Base-by-base conservation (phyloP, 2,329 filamentous ascomycete genomes). In the Epichloe aotearoae region DNA sequence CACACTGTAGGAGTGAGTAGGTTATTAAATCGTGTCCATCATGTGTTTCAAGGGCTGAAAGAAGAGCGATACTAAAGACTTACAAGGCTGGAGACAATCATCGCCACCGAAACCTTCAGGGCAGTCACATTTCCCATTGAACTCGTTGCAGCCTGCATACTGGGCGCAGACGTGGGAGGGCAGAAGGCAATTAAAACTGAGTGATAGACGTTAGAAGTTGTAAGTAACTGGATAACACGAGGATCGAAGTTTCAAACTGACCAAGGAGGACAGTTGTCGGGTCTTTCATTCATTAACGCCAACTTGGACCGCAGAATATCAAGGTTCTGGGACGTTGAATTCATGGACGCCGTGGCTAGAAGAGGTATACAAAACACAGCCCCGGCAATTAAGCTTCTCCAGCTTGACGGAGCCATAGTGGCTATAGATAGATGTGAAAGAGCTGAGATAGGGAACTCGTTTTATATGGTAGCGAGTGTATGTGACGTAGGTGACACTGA, bases 161-260 rank as follows among this genome's bases (percentile, higher is more conserved):
- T 98, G 93, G 55, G 87, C 82, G 67, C 93, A 98, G 55, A 82
- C 83, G 66, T 95, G 94, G 55, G 87, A 88, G 30, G 93, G 90
- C 15, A 98, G 79, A 52, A 96, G 86, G 72, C 93, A 98, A 78
- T 98, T 97, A 77, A 98, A 98, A 73, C 93, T 91, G 57, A 59
- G 8, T 10, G 30, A 61, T 10, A 17, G 30, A 30, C 30, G 10
- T 30, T 30, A 30, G 30, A 73, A 61, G 52, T 56, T 46, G 58
- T 51, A 54, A 42, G 56, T 30, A 38, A 54, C 43, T 15, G 1
- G n/a, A 2, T 17, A 55, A n/a, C 3, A 40, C 14, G 12, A 20
- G 3, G 11, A 4, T 20, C 6, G 17, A 37, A 12, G 14, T 5
- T 7, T 46, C 11, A 14, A 49, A 42, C 71, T 58, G 68, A 85